phyloP scores from a whole-genome alignment of 2,329 filamentous ascomycete genomes.

The Neurospora sp. region DNA sequence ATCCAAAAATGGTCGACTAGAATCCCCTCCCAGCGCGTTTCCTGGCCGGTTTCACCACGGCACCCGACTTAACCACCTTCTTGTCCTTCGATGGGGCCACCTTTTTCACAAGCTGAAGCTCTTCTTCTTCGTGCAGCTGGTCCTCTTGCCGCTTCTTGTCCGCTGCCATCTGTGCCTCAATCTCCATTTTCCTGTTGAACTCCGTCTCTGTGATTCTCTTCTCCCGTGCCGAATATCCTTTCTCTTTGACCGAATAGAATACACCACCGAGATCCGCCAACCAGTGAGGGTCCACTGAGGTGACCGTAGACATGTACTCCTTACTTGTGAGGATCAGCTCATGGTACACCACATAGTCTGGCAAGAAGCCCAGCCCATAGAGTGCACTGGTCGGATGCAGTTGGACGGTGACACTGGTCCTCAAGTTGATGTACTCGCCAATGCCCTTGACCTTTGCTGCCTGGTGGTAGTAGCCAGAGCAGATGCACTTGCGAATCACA shows the following conservation, averaged over 20 bases:
- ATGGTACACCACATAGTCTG: conserved; percentile 96
- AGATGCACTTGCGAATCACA: conserved; percentile 89
- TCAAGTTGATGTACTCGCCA: conserved; percentile 93
- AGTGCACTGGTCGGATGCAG: conserved; percentile 89
- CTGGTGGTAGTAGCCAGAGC: conserved; percentile 96
- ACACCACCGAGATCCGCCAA: conserved; percentile 92
- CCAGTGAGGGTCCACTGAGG: conserved; percentile 93
- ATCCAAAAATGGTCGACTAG: conserved; percentile 17
- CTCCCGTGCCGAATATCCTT: conserved; percentile 82
- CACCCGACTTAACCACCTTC: conserved; percentile 52
- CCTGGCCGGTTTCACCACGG: conserved; percentile 49
- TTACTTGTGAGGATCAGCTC: conserved; percentile 94
- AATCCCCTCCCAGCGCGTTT: conserved; percentile 48
- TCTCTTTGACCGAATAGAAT: conserved; percentile 96
- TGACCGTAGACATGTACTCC: conserved; percentile 97
- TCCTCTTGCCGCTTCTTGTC: conserved; percentile 64
- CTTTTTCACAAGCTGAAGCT: conserved; percentile 31
- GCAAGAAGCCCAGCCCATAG: conserved; percentile 85
- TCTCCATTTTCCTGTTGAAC: conserved; percentile 87
- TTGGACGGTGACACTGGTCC: conserved; percentile 88
- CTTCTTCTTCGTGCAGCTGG: conserved; percentile 39
- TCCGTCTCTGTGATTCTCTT: conserved; percentile 83
- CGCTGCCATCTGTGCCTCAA: conserved; percentile 83
- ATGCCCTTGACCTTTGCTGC: conserved; percentile 93
- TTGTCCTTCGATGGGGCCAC: conserved; percentile 29